Conservation (phyloP, 2,329 filamentous ascomycete genomes). For the Truncatella angustata region DNA sequence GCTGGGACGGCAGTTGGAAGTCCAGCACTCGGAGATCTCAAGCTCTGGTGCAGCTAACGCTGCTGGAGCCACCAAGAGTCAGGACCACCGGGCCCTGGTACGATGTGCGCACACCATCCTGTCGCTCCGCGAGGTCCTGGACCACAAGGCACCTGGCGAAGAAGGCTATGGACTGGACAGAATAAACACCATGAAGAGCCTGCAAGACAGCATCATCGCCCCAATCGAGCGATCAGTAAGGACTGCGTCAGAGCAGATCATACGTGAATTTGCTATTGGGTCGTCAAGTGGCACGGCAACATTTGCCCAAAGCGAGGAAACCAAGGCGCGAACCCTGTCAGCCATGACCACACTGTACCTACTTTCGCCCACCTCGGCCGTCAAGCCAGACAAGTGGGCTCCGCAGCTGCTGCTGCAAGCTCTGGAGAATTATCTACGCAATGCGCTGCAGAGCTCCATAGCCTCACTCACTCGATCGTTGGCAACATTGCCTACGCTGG, state of each 20-base stretch:
- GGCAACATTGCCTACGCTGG: conserved; percentile 75
- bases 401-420: conserved; percentile 73
- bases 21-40: conserved; percentile 73
- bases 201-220: conserved; percentile 67
- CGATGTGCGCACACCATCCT: conserved; percentile 78
- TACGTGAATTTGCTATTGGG: conserved; percentile 81
- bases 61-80: conserved; percentile 54
- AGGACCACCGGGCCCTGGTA: conserved; percentile 78
- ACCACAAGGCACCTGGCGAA: conserved; percentile 64
- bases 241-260: conserved; percentile 71
- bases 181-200: conserved; percentile 67
- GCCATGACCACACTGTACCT: conserved; percentile 78
- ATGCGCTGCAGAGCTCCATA: conserved; percentile 75
- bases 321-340: conserved; percentile 68
- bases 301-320: conserved; percentile 69
- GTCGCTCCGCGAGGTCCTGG: conserved; percentile 70
- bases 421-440: conserved; percentile 79
- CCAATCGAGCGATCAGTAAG: conserved; percentile 75
- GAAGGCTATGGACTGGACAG: conserved; percentile 75
- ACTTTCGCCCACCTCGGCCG: conserved; percentile 64
- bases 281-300: conserved; percentile 48
- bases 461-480: conserved; percentile 73
- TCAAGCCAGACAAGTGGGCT: conserved; percentile 53
- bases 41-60: conserved; percentile 33
- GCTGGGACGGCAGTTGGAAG: conserved; percentile 80